phyloP scores from a whole-genome alignment of 257 asterid species.

The Ballota nigra region DNA sequence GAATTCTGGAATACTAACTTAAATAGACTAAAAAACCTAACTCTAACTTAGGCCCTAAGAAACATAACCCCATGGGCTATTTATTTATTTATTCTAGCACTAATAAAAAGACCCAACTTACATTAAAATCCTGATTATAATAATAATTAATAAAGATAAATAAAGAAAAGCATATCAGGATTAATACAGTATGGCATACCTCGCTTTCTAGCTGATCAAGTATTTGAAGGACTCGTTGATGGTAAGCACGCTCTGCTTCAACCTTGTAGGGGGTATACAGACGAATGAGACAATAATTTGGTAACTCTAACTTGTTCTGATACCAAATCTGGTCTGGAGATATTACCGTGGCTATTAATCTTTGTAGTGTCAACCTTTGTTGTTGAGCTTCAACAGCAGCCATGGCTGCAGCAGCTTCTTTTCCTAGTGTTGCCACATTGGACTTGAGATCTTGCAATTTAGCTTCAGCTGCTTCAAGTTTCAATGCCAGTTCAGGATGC shows the following conservation, averaged over 20 bases:
- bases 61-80: no score
- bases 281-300: constrained; percentile 3
- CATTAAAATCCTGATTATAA: no score
- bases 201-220: constrained; percentile 61
- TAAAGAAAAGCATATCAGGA: no score
- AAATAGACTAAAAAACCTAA: no score
- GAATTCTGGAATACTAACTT: no score
- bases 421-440: constrained; percentile 75
- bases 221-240: constrained; percentile 75
- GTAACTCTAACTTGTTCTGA: neutral
- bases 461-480: constrained; percentile 89
- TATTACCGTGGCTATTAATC: constrained; percentile 84
- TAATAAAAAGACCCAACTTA: no score
- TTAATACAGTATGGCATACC: constrained; percentile 5
- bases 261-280: constrained; percentile 43
- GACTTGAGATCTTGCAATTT: constrained; percentile 85
- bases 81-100: no score
- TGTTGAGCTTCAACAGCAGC: constrained; percentile 99
- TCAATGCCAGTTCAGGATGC: constrained; percentile 72
- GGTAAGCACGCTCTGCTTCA: constrained; percentile 90
- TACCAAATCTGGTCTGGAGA: neutral
- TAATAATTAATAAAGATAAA: no score
- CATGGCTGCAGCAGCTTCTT: constrained; percentile 97
- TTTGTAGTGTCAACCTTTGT: constrained; percentile 89
- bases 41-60: no score